These are phyloP conservation scores for Neofusicoccum kwambonambiense DNA, from an alignment of 2,329 filamentous ascomycete species.

Conservation along the genomic window DNA sequence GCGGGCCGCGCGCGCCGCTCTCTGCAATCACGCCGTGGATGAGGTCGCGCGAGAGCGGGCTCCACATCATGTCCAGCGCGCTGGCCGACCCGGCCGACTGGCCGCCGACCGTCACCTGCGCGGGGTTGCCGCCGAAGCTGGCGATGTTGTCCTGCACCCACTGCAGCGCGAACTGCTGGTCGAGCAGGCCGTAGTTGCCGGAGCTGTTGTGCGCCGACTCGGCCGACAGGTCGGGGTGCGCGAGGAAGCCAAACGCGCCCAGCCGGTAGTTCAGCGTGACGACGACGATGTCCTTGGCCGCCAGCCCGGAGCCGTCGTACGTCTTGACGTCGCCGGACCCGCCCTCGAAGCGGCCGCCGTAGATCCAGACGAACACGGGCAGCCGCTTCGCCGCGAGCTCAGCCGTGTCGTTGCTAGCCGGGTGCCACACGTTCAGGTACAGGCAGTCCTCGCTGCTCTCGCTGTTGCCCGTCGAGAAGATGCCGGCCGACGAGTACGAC, in stretches of 20 bases:
- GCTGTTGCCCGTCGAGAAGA: conserved; percentile 7
- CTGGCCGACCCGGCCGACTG: conserved; percentile 42
- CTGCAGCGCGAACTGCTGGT: conserved; percentile 39
- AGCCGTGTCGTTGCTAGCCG: conserved; percentile 6
- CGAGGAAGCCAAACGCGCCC: conserved; percentile 44
- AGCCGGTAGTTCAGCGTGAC: conserved; percentile 35
- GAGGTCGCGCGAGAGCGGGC: conserved; percentile 52
- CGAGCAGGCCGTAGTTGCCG: conserved; percentile 38
- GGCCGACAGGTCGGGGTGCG: neutral
- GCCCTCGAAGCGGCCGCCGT: conserved; percentile 32
- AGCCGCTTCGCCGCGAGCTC: neutral
- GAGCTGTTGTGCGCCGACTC: conserved; percentile 18
- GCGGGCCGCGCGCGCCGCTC: conserved; percentile 20
- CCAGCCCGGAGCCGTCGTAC: conserved; percentile 24
- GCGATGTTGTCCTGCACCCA: conserved; percentile 44
- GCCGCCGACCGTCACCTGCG: conserved; percentile 47
- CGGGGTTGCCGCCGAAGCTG: conserved; percentile 47
- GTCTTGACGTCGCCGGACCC: conserved; percentile 12
- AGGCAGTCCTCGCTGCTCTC: conserved; percentile 28
- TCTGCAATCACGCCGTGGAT: conserved; percentile 8
- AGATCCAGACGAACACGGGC: conserved; percentile 51
- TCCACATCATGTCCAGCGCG: conserved; percentile 34
- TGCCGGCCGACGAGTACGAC: neutral
- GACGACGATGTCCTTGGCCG: conserved; percentile 26
- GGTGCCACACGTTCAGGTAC: conserved; percentile 33